These are phyloP conservation scores for Suhomyces choctaworum DNA, from an alignment of 1,139 yeast species.

Conservation along the genomic window DNA sequence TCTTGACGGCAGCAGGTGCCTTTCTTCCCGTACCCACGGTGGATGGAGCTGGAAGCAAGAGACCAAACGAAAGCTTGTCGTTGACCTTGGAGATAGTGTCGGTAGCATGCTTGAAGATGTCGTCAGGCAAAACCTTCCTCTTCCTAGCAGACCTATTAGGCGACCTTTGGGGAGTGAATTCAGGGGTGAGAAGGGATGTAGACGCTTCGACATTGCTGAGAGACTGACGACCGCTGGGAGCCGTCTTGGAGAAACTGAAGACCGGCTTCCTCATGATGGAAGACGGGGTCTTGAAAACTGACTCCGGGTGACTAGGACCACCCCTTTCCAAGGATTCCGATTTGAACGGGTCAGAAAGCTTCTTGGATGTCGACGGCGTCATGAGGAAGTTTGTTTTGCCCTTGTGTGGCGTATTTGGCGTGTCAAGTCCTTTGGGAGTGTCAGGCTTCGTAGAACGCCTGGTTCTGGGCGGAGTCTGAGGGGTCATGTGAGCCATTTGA, in stretches of 20 bases:
- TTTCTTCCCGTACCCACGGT: conserved; percentile 43
- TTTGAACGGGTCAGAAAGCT: conserved; percentile 11
- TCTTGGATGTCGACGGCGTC: conserved; percentile 16
- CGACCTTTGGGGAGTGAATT: conserved; percentile 36
- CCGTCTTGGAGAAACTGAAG: background rate
- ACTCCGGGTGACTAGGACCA: background rate
- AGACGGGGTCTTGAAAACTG: conserved; percentile 16
- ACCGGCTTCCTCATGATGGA: conserved; percentile 15
- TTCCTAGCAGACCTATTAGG: conserved; percentile 14
- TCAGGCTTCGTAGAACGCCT: conserved; percentile 4
- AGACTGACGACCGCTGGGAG: background rate
- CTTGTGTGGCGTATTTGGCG: conserved; percentile 11
- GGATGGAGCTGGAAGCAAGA: conserved; percentile 43
- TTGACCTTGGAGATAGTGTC: conserved; percentile 10
- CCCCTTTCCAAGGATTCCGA: background rate
- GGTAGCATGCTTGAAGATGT: conserved; percentile 16
- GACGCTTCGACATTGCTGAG: background rate
- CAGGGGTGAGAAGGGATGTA: conserved; percentile 32
- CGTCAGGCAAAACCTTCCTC: conserved; percentile 18
- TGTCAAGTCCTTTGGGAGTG: conserved; percentile 6
- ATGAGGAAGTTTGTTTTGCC: conserved; percentile 7
- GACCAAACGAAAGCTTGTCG: conserved; percentile 25
- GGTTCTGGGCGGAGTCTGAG: conserved; percentile 13
- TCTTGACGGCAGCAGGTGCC: conserved; percentile 6
- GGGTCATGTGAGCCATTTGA: conserved; percentile 8